These are phyloP conservation scores for Entelexis sorbosivorans DNA, from an alignment of 1,139 yeast genomes.

Conservation along the genomic window DNA sequence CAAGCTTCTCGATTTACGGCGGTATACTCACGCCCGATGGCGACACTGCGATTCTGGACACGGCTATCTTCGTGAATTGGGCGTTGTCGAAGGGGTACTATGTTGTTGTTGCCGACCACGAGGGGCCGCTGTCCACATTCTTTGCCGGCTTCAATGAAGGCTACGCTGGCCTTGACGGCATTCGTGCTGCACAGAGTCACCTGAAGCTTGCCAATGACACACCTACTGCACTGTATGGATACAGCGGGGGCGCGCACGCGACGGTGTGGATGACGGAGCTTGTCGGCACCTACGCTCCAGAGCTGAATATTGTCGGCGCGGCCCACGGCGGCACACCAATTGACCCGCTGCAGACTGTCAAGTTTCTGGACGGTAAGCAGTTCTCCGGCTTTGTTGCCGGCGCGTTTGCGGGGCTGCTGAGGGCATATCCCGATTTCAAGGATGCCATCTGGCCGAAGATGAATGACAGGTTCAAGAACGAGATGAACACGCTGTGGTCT, in stretches of 20 bases:
- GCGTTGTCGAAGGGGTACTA: constrained; percentile 4
- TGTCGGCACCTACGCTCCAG: constrained; percentile 26
- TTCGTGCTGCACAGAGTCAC: constrained; percentile 5
- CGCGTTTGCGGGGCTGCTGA: constrained; percentile 21
- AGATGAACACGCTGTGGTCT: neutral
- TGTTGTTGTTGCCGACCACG: constrained; percentile 25
- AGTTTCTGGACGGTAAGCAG: constrained; percentile 17
- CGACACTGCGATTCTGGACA: neutral
- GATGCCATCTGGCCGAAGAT: constrained; percentile 7
- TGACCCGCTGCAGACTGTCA: constrained; percentile 24
- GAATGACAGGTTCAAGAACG: constrained; percentile 2
- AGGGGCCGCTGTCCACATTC: constrained; percentile 10
- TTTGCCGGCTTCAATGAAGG: constrained; percentile 4
- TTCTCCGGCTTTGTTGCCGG: constrained; percentile 1
- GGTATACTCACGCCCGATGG: constrained; percentile 5
- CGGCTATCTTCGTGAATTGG: neutral
- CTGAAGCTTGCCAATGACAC: neutral
- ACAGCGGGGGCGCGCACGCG: constrained; percentile 28
- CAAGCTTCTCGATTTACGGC: constrained; percentile 22
- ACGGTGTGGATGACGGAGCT: constrained; percentile 27
- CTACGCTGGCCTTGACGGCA: constrained; percentile 9
- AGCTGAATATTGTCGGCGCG: constrained; percentile 24
- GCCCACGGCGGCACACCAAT: constrained; percentile 22
- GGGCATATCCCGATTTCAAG: constrained; percentile 18
- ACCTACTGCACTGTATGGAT: constrained; percentile 23